Evolutionary conservation across 805 yeast genomes (phyloP).

Genomic region (Cyberlindnera subsufficiens): DNA sequence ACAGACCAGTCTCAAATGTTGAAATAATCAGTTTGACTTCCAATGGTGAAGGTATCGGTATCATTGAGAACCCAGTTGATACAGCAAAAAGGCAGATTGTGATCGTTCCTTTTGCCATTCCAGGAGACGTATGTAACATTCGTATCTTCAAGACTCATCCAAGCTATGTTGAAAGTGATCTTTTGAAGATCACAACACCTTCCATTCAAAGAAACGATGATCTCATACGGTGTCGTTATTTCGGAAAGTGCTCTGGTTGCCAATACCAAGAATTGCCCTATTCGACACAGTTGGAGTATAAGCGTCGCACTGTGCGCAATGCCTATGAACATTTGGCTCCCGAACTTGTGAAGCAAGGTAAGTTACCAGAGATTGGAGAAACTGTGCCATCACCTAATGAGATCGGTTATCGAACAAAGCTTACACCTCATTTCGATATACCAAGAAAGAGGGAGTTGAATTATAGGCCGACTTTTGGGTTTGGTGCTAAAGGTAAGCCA

Average conservation of each 20-base stretch:
- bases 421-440: constrained; percentile 91
- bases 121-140: constrained; percentile 73
- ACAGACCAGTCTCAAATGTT: constrained; percentile 55
- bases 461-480: constrained; percentile 72
- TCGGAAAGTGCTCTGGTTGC: constrained; percentile 92
- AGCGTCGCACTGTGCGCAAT: constrained; percentile 66
- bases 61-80: constrained; percentile 56
- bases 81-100: constrained; percentile 48
- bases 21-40: constrained; percentile 56
- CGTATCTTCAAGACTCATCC: constrained; percentile 77
- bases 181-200: constrained; percentile 43
- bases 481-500: constrained; percentile 81
- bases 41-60: constrained; percentile 83
- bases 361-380: constrained; percentile 54
- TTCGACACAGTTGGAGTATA: constrained; percentile 63
- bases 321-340: constrained; percentile 81
- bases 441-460: constrained; percentile 46
- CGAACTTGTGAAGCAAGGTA: constrained; percentile 31
- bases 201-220: constrained; percentile 45
- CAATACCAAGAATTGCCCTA: constrained; percentile 83
- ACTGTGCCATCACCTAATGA: constrained; percentile 76
- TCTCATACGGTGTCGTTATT: constrained; percentile 71
- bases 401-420: constrained; percentile 79
- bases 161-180: constrained; percentile 66
- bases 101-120: constrained; percentile 79